Base-by-base conservation (phyloP, 2,329 filamentous ascomycete species). In the Aureobasidium leucospermi region DNA sequence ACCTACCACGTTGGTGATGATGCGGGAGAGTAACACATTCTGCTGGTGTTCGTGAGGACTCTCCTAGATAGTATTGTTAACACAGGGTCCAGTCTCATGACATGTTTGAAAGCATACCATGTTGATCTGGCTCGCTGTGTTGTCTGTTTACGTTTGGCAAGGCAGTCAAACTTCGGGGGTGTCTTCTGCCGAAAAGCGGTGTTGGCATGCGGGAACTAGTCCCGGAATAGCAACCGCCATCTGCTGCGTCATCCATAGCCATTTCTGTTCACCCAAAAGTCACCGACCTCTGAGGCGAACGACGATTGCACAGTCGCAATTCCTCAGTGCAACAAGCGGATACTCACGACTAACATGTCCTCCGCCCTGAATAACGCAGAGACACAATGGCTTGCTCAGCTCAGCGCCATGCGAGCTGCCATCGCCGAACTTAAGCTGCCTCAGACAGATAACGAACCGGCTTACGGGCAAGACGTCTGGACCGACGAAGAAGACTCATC, bases 1-100 rank as follows among this genome's bases (percentile, higher is more conserved):
- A 79, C 89, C 71, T 82, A 97, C 93, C 70, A 97, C 92, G 70
- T 99, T 99, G 71, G 87, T 94, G 76, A 96, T 96, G 76, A 99
- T 96, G 63, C 94, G 90, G 23, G 90, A 94, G 47, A 97, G 83
- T 68, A 99, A 81, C 57, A 96, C 81, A 69, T 88, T 95, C 80
- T 99, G 93, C 79, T 97, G 94, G 67, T 97, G 92, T 73, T 97
- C 94, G 71, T 99, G 94, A 41, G 94, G 94, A 69, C 90, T 96
- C 75, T 99, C 94, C 93, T 86, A 60, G 5, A 29, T 16, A 16
- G 16, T 29, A 29, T 45, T 34, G 59, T 46, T 7, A 36, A 42
- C 23, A 23, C 23, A 23, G 23, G 23, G 23, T 23, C 23, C 23
- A 23, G 23, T 23, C 23, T 23, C 23, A 23, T 23, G 23, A 23